Evolutionary conservation across 192 early-diverging fungal genomes (phyloP).

Genomic region (Gaertneriomyces semiglobifer): DNA sequence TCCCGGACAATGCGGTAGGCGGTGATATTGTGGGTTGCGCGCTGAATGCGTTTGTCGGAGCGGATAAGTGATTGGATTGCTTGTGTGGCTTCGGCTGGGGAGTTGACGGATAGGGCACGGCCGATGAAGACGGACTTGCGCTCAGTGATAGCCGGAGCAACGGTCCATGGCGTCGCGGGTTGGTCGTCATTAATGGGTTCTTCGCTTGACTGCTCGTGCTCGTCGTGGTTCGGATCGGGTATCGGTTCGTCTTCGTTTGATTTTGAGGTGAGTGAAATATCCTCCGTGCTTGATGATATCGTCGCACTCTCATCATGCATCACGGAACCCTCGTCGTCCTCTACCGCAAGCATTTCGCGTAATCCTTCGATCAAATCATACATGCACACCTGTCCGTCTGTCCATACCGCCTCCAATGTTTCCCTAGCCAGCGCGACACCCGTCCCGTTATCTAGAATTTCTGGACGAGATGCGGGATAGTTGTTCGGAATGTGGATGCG

Average conservation of each 20-base stretch:
- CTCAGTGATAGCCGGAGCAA: slow-evolving; percentile 62
- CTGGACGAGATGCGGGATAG: no score
- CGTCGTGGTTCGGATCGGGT: not conserved
- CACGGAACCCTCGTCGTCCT: slow-evolving; percentile 9
- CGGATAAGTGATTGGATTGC: slow-evolving; percentile 50
- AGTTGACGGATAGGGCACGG: slow-evolving; percentile 63
- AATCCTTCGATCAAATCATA: slow-evolving; percentile 67
- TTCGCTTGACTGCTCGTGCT: no score
- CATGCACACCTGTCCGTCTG: slow-evolving; percentile 59
- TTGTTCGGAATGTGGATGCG: no score
- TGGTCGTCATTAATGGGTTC: slow-evolving; percentile 3
- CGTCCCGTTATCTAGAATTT: not conserved
- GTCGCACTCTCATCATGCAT: not conserved
- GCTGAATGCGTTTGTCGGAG: slow-evolving; percentile 63
- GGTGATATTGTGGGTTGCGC: slow-evolving; percentile 85
- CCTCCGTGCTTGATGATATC: not conserved
- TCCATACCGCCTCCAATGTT: slow-evolving; percentile 50
- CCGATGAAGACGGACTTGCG: slow-evolving; percentile 84
- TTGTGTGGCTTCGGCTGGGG: slow-evolving; percentile 50
- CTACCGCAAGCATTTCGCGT: slow-evolving; percentile 25
- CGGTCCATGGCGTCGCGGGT: slow-evolving; percentile 47
- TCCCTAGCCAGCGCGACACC: slow-evolving; percentile 37
- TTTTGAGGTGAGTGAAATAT: not conserved
- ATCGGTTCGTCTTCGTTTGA: not conserved
- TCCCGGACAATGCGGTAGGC: slow-evolving; percentile 76